Evolutionary conservation across 495 filamentous ascomycete genomes (phyloP).

Genomic region (Letharia columbiana): DNA sequence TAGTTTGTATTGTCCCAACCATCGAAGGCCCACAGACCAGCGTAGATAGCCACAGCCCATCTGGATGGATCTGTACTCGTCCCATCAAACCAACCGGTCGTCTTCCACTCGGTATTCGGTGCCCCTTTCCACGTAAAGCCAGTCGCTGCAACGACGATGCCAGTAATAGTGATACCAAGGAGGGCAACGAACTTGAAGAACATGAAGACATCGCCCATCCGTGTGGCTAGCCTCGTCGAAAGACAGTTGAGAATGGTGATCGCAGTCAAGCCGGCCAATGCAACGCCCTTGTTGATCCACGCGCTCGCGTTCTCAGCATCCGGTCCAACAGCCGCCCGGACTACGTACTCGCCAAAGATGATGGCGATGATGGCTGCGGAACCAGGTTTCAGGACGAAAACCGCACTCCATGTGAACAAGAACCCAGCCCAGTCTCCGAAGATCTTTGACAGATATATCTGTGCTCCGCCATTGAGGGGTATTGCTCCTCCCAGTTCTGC

Average conservation of each 20-base stretch:
- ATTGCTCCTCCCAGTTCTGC: slow-evolving; percentile 95
- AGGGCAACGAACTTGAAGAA: slow-evolving; percentile 92
- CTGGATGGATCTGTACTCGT: slow-evolving; percentile 69
- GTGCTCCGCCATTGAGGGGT: slow-evolving; percentile 86
- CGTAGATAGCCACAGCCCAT: slow-evolving; percentile 90
- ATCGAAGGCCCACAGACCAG: slow-evolving; percentile 95
- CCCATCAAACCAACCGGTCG: slow-evolving; percentile 76
- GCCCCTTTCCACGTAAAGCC: slow-evolving; percentile 67
- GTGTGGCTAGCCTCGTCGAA: slow-evolving; percentile 77
- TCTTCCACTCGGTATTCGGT: slow-evolving; percentile 82
- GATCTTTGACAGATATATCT: slow-evolving; percentile 89
- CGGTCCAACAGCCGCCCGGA: slow-evolving; percentile 73
- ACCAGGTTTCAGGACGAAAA: slow-evolving; percentile 88
- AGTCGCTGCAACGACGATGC: slow-evolving; percentile 82
- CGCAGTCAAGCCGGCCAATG: slow-evolving; percentile 60
- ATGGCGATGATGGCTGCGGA: slow-evolving; percentile 91
- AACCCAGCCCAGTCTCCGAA: slow-evolving; percentile 90
- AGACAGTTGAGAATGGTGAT: slow-evolving; percentile 85
- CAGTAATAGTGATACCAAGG: slow-evolving; percentile 76
- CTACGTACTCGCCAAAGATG: slow-evolving; percentile 95
- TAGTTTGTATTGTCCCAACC: slow-evolving; percentile 99
- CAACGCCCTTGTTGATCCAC: slow-evolving; percentile 89
- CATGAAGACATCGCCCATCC: slow-evolving; percentile 85
- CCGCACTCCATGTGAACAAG: slow-evolving; percentile 91
- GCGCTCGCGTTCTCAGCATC: slow-evolving; percentile 65